Evolutionary conservation across 805 yeast species (phyloP).

Genomic region (Zygosaccharomyces siamensis): DNA sequence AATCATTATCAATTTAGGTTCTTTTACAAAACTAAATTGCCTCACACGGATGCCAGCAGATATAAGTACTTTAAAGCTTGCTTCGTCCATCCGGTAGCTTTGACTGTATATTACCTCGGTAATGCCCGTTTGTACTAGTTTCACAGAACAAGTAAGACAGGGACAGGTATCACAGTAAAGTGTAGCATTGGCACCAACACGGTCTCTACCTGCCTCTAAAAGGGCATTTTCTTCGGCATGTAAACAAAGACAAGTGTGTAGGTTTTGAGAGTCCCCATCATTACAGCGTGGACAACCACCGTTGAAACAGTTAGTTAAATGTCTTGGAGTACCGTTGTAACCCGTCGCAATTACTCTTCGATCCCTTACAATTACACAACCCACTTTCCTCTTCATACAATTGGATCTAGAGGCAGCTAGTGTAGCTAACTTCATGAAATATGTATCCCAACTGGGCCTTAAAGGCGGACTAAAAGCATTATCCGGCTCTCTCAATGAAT

Average conservation of each 20-base stretch:
- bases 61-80: conserved; percentile 63
- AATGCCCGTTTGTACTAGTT: conserved; percentile 90
- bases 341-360: conserved; percentile 91
- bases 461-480: conserved; percentile 28
- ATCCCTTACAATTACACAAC: conserved; percentile 88
- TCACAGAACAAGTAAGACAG: conserved; percentile 90
- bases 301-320: conserved; percentile 80
- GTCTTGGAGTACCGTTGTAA: conserved; percentile 95
- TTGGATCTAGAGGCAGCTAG: conserved; percentile 89
- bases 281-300: conserved; percentile 96
- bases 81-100: conserved; percentile 84
- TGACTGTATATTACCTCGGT: conserved; percentile 89
- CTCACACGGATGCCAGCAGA: conserved; percentile 72
- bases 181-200: conserved; percentile 59
- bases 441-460: conserved; percentile 94
- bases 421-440: conserved; percentile 90
- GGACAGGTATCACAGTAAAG: conserved; percentile 97
- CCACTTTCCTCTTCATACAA: conserved; percentile 96
- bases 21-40: conserved; percentile 41
- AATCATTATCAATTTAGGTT: conserved; percentile 26
- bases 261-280: conserved; percentile 57
- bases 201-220: conserved; percentile 86
- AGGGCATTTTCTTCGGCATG: conserved; percentile 98
- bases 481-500: conserved; percentile 16
- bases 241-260: conserved; percentile 83